Evolutionary conservation across 2,329 filamentous ascomycete species (phyloP).

Genomic region (Juglanconis sp.): DNA sequence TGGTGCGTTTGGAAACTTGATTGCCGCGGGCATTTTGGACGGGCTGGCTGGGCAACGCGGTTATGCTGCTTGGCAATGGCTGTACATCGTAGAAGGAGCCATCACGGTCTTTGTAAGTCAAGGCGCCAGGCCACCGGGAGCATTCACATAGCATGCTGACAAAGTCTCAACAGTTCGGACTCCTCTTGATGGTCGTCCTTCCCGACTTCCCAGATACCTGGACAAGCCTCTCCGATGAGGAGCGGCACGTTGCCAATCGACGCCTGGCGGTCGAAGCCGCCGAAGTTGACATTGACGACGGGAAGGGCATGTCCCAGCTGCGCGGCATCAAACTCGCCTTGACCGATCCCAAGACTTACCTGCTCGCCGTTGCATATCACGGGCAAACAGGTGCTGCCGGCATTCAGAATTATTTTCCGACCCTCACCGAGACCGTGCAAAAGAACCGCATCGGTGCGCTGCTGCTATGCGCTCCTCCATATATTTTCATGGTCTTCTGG

Average conservation of each 20-base stretch:
- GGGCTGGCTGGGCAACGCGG: conserved; percentile 10
- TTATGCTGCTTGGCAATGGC: conserved; percentile 14
- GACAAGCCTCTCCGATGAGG: conserved; percentile 13
- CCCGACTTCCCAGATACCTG: conserved; percentile 18
- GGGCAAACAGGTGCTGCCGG: conserved; percentile 15
- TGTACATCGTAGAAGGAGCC: conserved; percentile 16
- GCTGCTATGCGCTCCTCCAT: conserved; percentile 30
- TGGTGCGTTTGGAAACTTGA: conserved; percentile 16
- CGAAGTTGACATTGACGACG: conserved; percentile 16
- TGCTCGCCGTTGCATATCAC: conserved; percentile 15
- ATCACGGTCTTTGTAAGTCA: conserved; percentile 13
- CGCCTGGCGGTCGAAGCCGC: conserved; percentile 15
- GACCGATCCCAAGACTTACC: conserved; percentile 17
- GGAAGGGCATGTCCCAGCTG: conserved; percentile 11
- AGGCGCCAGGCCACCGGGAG: neutral
- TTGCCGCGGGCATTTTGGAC: conserved; percentile 14
- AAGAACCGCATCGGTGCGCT: conserved; percentile 23
- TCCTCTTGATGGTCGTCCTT: conserved; percentile 11
- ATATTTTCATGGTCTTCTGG: conserved; percentile 25
- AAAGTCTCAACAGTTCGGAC: neutral
- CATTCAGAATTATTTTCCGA: conserved; percentile 24
- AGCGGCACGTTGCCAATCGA: conserved; percentile 14
- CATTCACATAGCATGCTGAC: neutral
- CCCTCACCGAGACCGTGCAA: conserved; percentile 26
- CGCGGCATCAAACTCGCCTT: conserved; percentile 18